Conservation (phyloP, 768 basidiomycete genomes). For the Pulveroboletus sp. region DNA sequence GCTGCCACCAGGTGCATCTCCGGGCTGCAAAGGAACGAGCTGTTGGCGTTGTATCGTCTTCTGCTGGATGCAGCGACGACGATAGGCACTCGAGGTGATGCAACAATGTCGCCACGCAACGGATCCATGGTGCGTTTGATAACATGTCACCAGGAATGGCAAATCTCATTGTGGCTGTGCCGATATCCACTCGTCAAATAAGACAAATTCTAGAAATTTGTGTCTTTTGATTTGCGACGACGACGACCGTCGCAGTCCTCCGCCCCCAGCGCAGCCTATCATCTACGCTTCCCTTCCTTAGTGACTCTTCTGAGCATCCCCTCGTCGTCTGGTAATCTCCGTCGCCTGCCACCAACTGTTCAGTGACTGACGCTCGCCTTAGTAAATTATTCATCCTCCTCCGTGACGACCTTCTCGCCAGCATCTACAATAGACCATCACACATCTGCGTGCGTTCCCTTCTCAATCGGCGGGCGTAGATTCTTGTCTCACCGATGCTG, state of each 20-base stretch:
- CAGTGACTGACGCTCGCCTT: slow-evolving; percentile 9
- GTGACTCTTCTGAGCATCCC: slow-evolving; percentile 10
- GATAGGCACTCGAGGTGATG: too few relatives aligned
- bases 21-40: neutral
- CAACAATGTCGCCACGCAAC: too few relatives aligned
- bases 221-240: slow-evolving; percentile 13
- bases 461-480: neutral
- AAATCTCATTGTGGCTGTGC: slow-evolving; percentile 20
- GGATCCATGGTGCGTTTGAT: neutral
- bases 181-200: slow-evolving; percentile 12
- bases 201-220: slow-evolving; percentile 24
- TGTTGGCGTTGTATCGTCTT: neutral
- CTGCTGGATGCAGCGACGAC: neutral
- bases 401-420: slow-evolving; percentile 3
- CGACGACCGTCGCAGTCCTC: slow-evolving; percentile 7
- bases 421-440: slow-evolving; percentile 3
- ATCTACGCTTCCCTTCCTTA: slow-evolving; percentile 9
- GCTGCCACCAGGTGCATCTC: neutral
- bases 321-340: slow-evolving; percentile 2
- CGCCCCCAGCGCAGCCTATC: neutral
- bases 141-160: slow-evolving; percentile 7
- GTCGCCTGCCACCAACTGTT: neutral
- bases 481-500: slow-evolving; percentile 8
- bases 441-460: slow-evolving; percentile 8
- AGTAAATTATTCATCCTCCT: slow-evolving; percentile 18